Percentiles rank a stretch among this genome's conserved stretches.
phyloP scores from a whole-genome alignment of 2,329 filamentous ascomycete species.

The Tolypocladium sp. region DNA sequence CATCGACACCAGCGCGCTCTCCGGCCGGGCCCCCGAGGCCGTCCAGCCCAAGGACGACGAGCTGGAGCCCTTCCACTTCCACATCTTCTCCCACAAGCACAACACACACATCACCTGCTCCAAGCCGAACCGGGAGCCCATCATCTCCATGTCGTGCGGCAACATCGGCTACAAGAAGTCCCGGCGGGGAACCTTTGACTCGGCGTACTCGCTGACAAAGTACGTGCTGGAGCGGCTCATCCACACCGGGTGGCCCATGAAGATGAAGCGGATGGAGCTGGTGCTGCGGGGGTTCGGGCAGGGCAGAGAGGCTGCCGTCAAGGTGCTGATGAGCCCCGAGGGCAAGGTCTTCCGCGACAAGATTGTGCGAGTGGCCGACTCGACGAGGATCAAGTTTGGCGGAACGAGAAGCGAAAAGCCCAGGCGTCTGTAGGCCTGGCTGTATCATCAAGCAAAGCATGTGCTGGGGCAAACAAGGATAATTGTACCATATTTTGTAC shows the following conservation, averaged over 20 bases:
- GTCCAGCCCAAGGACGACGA: constrained; percentile 23
- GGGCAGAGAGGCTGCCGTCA: constrained; percentile 81
- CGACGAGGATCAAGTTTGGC: constrained; percentile 89
- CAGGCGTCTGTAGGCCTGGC: constrained; percentile 55
- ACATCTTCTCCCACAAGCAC: constrained; percentile 82
- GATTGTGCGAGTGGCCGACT: constrained; percentile 74
- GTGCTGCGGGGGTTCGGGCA: constrained; percentile 76
- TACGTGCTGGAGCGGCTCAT: constrained; percentile 79
- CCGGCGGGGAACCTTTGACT: constrained; percentile 75
- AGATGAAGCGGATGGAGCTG: constrained; percentile 72
- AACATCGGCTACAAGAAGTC: constrained; percentile 88
- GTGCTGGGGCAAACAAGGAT: constrained; percentile 4
- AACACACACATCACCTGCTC: constrained; percentile 93
- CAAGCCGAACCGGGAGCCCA: constrained; percentile 66
- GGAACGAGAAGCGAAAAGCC: constrained; percentile 79
- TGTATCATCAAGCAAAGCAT: not conserved
- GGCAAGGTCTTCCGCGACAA: constrained; percentile 65
- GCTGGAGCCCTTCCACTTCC: constrained; percentile 69
- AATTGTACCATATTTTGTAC: constrained; percentile 25
- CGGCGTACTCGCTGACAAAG: constrained; percentile 80
- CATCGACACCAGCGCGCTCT: constrained; percentile 23
- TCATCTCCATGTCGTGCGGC: constrained; percentile 73
- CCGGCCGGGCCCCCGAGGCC: constrained; percentile 9
- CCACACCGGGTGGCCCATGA: constrained; percentile 66
- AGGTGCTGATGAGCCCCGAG: constrained; percentile 80